phyloP scores from a whole-genome alignment of 768 basidiomycete genomes.

The Paxillus rubicundulus region DNA sequence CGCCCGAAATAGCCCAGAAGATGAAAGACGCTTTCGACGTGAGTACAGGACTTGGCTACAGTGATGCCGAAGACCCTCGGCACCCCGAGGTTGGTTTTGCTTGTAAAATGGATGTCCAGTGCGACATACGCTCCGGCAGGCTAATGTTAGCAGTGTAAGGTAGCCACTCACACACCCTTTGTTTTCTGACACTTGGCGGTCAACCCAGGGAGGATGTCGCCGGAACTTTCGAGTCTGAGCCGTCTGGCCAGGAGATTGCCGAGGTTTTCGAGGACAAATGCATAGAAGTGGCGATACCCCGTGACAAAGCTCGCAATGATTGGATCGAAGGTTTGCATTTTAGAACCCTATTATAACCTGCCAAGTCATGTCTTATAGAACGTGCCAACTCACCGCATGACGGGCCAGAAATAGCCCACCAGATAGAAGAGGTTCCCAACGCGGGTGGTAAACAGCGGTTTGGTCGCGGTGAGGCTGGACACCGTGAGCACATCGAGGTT shows the following conservation, averaged over 20 bases:
- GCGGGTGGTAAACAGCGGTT: too few species aligned
- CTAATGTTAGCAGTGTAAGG: constrained; percentile 37
- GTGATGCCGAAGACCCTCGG: constrained; percentile 29
- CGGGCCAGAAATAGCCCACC: too few species aligned
- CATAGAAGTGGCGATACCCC: too few species aligned
- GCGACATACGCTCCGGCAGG: constrained; percentile 36
- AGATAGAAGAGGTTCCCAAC: too few species aligned
- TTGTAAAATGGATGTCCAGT: constrained; percentile 32
- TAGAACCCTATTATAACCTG: too few species aligned
- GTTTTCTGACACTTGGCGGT: not conserved
- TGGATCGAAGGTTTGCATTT: too few species aligned
- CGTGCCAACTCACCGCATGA: too few species aligned
- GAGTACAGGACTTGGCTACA: constrained; percentile 40
- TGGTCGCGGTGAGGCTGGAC: too few species aligned
- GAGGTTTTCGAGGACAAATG: constrained; percentile 32
- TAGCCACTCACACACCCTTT: not conserved
- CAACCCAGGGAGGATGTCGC: constrained; percentile 34
- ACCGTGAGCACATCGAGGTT: too few species aligned
- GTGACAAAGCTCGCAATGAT: too few species aligned
- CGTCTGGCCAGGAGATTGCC: constrained; percentile 35
- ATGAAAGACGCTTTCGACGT: constrained; percentile 37
- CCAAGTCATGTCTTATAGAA: too few species aligned
- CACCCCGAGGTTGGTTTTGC: constrained; percentile 39
- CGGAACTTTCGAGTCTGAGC: constrained; percentile 36
- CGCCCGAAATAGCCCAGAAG: constrained; percentile 28